Evolutionary conservation across 768 basidiomycete genomes (phyloP).

Genomic region (Hericium coralloides): DNA sequence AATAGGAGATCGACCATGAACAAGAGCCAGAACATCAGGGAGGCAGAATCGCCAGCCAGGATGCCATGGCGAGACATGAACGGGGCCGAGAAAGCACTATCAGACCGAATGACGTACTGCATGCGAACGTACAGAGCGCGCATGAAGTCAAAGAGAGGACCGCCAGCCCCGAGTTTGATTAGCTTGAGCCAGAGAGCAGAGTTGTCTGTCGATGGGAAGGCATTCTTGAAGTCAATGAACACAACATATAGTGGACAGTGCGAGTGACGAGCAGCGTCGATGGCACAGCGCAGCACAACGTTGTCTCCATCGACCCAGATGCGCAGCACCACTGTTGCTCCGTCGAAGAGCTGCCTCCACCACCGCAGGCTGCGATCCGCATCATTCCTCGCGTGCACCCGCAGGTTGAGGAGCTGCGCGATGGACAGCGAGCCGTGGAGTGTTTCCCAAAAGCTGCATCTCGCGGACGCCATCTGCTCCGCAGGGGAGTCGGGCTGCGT

Average conservation of each 20-base stretch:
- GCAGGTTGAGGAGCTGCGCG: no score
- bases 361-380: no score
- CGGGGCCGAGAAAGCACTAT: background rate
- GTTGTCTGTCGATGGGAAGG: conserved; percentile 27
- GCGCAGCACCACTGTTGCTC: no score
- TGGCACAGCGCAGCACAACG: conserved; percentile 13
- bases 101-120: background rate
- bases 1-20: conserved; percentile 8
- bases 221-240: conserved; percentile 23
- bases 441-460: no score
- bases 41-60: conserved; percentile 15
- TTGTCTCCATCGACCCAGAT: no score
- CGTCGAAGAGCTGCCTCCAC: no score
- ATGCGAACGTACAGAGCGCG: background rate
- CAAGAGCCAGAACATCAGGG: conserved; percentile 9
- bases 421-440: no score
- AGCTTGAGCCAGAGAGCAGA: conserved; percentile 26
- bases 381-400: no score
- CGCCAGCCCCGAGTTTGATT: background rate
- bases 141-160: background rate
- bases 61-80: conserved; percentile 11
- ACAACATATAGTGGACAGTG: conserved; percentile 14
- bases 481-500: no score
- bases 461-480: no score
- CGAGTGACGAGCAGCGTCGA: conserved; percentile 10